Conservation (phyloP, 768 basidiomycete genomes). For the Tylopilus rubrobrunneus region DNA sequence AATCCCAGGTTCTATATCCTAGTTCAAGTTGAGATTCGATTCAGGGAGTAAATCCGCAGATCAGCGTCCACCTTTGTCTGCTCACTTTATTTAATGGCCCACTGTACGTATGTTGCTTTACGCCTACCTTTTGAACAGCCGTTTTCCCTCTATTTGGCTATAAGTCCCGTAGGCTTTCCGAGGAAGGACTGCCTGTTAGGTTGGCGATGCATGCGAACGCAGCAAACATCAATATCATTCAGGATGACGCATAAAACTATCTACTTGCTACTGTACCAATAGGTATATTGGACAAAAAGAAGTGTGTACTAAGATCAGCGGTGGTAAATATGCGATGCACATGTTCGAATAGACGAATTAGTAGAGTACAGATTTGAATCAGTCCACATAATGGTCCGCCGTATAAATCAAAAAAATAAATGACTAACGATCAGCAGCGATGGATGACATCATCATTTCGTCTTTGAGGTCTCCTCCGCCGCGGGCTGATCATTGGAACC, state of each 20-base stretch:
- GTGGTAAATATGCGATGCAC: background rate
- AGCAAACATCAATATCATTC: background rate
- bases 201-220: background rate
- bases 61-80: too few species aligned
- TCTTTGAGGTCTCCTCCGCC: constrained; percentile 9
- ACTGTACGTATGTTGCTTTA: too few species aligned
- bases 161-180: background rate
- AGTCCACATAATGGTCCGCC: background rate
- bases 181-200: background rate
- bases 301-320: background rate
- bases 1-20: too few species aligned
- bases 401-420: constrained; percentile 7
- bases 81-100: too few species aligned
- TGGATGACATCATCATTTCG: constrained; percentile 8
- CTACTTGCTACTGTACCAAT: background rate
- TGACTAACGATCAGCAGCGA: background rate
- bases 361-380: background rate
- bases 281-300: background rate
- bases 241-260: background rate
- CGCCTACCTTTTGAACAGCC: background rate
- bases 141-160: background rate
- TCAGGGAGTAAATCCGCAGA: too few species aligned
- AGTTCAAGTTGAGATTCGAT: too few species aligned
- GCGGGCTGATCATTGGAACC: background rate
- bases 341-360: background rate